Conservation (phyloP, 345 rosid species). For the Viola odorata region DNA sequence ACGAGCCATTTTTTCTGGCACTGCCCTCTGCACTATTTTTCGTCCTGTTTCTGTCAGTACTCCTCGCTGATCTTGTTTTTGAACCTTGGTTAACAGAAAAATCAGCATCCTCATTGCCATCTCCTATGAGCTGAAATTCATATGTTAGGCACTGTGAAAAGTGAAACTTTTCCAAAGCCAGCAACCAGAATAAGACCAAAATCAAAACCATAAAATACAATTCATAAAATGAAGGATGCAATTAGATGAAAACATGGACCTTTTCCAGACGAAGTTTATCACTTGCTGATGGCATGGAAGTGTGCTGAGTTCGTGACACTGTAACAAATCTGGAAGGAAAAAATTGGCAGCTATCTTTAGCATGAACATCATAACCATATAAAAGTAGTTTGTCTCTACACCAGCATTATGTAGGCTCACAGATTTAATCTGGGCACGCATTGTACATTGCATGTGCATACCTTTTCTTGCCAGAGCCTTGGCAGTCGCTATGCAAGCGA, state of each 20-base stretch:
- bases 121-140: slow-evolving; percentile 64
- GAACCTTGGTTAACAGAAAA: slow-evolving; percentile 44
- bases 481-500: slow-evolving; percentile 49
- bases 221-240: slow-evolving; percentile 2
- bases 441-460: slow-evolving; percentile 1
- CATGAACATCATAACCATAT: slow-evolving; percentile 4
- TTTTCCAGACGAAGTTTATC: slow-evolving; percentile 76
- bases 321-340: slow-evolving; percentile 61
- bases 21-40: slow-evolving; percentile 25
- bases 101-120: slow-evolving; percentile 51
- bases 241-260: slow-evolving; percentile 27
- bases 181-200: not conserved
- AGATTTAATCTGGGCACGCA: not conserved
- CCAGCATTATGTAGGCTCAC: too few species aligned
- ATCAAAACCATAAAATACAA: not conserved
- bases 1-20: slow-evolving; percentile 37
- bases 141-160: not conserved
- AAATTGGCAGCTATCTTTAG: slow-evolving; percentile 8
- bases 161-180: slow-evolving; percentile 5
- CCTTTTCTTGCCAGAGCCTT: slow-evolving; percentile 89
- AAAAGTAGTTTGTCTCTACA: not conserved
- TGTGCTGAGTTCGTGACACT: slow-evolving; percentile 56
- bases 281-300: slow-evolving; percentile 75
- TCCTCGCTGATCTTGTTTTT: slow-evolving; percentile 24
- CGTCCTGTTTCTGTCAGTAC: slow-evolving; percentile 29